These are phyloP conservation scores for Nannizzia gypsea DNA, from an alignment of 2,329 filamentous ascomycete genomes.

Conservation along the genomic window DNA sequence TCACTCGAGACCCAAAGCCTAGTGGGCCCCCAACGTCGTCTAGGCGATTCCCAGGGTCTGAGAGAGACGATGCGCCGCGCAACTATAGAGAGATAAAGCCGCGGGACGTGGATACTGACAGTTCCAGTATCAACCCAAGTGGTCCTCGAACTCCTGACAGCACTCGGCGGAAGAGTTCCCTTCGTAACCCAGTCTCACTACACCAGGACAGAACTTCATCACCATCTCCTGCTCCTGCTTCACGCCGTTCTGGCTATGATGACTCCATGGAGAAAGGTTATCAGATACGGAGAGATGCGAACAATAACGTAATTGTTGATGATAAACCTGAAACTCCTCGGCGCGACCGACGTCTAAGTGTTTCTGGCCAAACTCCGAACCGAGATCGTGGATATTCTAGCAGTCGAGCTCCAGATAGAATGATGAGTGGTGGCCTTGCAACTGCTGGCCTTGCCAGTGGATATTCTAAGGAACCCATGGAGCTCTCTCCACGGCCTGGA, in stretches of 20 bases:
- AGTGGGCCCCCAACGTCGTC: neutral
- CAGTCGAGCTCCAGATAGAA: neutral
- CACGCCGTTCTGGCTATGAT: conserved; percentile 35
- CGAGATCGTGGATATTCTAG: neutral
- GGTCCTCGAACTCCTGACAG: conserved; percentile 28
- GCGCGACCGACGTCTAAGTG: neutral
- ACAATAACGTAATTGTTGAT: conserved; percentile 6
- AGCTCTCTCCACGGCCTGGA: conserved; percentile 8
- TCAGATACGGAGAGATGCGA: conserved; percentile 7
- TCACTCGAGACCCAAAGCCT: conserved; percentile 8
- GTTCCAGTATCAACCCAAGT: neutral
- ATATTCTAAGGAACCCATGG: conserved; percentile 21
- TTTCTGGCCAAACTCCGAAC: neutral
- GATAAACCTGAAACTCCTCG: conserved; percentile 4
- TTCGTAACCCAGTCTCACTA: conserved; percentile 34
- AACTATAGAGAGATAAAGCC: neutral
- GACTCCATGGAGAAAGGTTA: conserved; percentile 29
- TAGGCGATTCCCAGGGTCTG: neutral
- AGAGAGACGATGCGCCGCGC: neutral
- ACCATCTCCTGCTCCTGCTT: conserved; percentile 20
- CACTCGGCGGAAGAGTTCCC: conserved; percentile 27
- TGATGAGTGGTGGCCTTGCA: conserved; percentile 21
- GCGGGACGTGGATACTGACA: neutral
- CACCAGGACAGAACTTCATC: conserved; percentile 35
- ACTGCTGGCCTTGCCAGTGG: conserved; percentile 27